Evolutionary conservation across 805 yeast genomes (phyloP), one percentile per base, ranked within the genome.

Genomic region (Tetrapisispora phaffii): DNA sequence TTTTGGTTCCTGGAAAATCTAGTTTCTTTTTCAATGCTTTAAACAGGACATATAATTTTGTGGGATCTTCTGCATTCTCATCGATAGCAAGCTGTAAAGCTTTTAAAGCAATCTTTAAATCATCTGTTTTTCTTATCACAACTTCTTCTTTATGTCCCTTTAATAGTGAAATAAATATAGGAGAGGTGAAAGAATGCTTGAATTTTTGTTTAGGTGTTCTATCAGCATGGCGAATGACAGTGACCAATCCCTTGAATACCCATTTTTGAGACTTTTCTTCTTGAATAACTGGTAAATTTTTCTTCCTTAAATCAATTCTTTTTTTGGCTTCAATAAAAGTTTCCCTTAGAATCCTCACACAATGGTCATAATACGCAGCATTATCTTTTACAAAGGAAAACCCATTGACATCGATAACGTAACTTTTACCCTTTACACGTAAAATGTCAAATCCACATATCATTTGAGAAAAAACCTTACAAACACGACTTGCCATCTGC

Each of bases 141-240:
- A 93, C 96, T 59, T 93, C 98, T 58, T 88, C 96, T 53, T 83
- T 87, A 59, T 93, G 95, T 2, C 97, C 97, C 63, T 90, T 90
- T 52, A 93, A 69, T 45, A 93, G 66, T 0, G 93, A 85, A 37
- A 88, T 79, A 59, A 93, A 93, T 10, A 86, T 73, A 6, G 87
- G 89, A 2, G 95, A 82, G 52, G 82, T 81, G 70, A 93, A 93
- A 0, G 97, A 88, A 66, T 87, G 94, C 62, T 93, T 93, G 70
- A 93, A 86, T 63, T 93, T 93, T 68, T 93, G 98, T 63, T 93
- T 93, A 15, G 99, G 99, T 0, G 99, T 93, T 62, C 99, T 77
- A 62, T 93, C 99, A 7, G 97, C 99, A 65, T 93, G 99, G 55
- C 99, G 79, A 44, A 93, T 82, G 24, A 90, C 94, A 16, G 84